phyloP scores from a whole-genome alignment of 306 rosid genomes.

The Cicer judaicum region DNA sequence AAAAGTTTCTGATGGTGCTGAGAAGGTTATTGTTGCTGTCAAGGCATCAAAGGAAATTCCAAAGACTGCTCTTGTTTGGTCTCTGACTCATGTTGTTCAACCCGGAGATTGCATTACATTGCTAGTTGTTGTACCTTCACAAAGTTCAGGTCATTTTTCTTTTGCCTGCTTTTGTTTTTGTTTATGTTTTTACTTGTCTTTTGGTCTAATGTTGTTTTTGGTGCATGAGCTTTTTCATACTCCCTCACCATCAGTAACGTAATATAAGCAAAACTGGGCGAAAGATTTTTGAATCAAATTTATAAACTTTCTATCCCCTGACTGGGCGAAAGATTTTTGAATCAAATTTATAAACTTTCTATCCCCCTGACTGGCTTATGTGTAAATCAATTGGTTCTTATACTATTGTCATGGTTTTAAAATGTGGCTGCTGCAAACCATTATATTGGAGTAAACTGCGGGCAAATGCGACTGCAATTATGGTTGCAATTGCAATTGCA shows the following conservation, averaged over 20 bases:
- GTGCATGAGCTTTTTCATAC: neutral
- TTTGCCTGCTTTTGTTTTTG: conserved; percentile 7
- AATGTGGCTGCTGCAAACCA: no score
- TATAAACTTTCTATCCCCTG: no score
- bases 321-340: no score
- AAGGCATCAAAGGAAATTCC: conserved; percentile 95
- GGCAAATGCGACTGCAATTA: no score
- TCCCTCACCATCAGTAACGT: no score
- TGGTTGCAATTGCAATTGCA: no score
- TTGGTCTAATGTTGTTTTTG: neutral
- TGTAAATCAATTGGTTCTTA: neutral
- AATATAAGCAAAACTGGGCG: no score
- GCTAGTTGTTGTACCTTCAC: conserved; percentile 89
- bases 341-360: no score
- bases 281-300: no score
- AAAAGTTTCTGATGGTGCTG: conserved; percentile 73
- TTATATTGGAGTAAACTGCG: no score
- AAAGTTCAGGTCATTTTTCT: conserved; percentile 69
- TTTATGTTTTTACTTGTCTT: neutral
- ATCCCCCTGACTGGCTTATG: no score
- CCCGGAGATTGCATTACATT: conserved; percentile 97
- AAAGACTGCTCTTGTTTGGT: conserved; percentile 94
- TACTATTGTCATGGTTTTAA: neutral
- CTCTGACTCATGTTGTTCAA: conserved; percentile 96
- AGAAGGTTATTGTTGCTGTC: conserved; percentile 94